phyloP scores from a whole-genome alignment of 805 yeast genomes.

The Hanseniaspora thailandica region DNA sequence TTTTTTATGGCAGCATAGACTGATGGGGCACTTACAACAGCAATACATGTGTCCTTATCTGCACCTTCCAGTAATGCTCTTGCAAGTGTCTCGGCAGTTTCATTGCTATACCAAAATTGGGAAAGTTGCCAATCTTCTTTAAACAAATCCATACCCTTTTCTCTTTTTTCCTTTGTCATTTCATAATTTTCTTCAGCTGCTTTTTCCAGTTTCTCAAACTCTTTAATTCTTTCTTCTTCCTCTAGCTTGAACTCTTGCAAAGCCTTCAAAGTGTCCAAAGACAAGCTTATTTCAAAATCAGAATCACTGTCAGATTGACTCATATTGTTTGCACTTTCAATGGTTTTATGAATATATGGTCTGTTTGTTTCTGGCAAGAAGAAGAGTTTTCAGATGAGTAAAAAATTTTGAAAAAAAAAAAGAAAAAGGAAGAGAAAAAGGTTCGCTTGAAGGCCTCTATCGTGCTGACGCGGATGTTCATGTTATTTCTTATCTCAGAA shows the following conservation, averaged over 20 bases:
- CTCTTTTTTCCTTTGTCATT: conserved; percentile 23
- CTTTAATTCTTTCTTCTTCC: conserved; percentile 44
- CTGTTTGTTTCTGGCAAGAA: background rate
- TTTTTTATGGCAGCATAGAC: conserved; percentile 72
- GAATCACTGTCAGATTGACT: conserved; percentile 23
- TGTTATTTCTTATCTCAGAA: background rate
- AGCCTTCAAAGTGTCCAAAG: conserved; percentile 43
- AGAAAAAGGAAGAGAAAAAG: background rate
- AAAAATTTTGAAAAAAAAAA: background rate
- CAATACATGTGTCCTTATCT: conserved; percentile 55
- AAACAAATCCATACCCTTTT: conserved; percentile 56
- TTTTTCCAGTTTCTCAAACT: conserved; percentile 43
- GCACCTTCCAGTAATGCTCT: conserved; percentile 69
- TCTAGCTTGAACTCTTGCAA: conserved; percentile 55
- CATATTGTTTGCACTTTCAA: conserved; percentile 7
- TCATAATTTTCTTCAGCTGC: conserved; percentile 43
- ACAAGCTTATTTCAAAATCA: conserved; percentile 24
- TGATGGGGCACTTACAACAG: conserved; percentile 80
- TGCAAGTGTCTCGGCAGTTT: conserved; percentile 58
- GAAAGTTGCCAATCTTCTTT: conserved; percentile 91
- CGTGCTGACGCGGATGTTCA: background rate
- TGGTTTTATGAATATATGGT: background rate
- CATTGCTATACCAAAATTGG: conserved; percentile 79
- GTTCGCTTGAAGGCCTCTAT: no score
- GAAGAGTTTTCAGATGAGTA: no score